phyloP scores from a whole-genome alignment of 2,329 filamentous ascomycete species.

The Diaporthe australafricana region DNA sequence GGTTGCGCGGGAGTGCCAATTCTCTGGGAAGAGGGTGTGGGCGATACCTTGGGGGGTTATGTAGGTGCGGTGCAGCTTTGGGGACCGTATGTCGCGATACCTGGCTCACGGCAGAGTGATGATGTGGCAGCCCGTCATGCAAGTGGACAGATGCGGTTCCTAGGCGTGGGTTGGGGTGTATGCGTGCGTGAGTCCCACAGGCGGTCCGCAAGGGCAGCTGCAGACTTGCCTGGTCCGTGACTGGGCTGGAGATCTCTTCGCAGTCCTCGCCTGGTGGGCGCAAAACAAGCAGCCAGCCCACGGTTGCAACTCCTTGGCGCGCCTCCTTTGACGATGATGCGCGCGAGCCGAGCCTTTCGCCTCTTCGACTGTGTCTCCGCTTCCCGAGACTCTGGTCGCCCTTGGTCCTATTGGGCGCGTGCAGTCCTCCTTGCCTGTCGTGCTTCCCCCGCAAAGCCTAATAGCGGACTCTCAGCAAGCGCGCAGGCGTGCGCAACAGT shows the following conservation, averaged over 20 bases:
- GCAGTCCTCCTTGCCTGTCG: constrained; percentile 29
- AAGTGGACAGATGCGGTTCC: constrained; percentile 57
- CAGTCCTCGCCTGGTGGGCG: constrained; percentile 25
- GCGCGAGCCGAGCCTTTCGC: constrained; percentile 33
- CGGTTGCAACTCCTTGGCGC: constrained; percentile 15
- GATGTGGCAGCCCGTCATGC: constrained; percentile 60
- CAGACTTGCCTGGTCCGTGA: constrained; percentile 34
- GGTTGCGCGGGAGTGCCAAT: constrained; percentile 44
- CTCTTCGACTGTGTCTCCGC: constrained; percentile 2
- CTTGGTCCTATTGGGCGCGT: constrained; percentile 29
- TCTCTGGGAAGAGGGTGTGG: constrained; percentile 48
- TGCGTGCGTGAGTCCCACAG: constrained; percentile 41
- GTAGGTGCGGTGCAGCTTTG: constrained; percentile 37
- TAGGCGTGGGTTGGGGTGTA: constrained; percentile 45
- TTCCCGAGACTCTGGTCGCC: constrained; percentile 17
- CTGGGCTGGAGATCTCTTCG: constrained; percentile 33
- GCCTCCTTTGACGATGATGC: constrained; percentile 13
- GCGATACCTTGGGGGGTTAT: constrained; percentile 30
- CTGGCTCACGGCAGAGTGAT: constrained; percentile 55
- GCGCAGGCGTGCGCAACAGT: constrained; percentile 18
- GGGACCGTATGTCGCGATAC: constrained; percentile 51
- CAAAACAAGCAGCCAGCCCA: constrained; percentile 29
- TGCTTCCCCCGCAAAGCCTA: constrained; percentile 33
- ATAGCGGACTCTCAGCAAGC: constrained; percentile 28
- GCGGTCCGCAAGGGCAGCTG: constrained; percentile 36